A percentile compares a stretch with the other conserved stretches of the same genome.
phyloP scores from a whole-genome alignment of 345 rosid species.

The Eucalyptus sp. region DNA sequence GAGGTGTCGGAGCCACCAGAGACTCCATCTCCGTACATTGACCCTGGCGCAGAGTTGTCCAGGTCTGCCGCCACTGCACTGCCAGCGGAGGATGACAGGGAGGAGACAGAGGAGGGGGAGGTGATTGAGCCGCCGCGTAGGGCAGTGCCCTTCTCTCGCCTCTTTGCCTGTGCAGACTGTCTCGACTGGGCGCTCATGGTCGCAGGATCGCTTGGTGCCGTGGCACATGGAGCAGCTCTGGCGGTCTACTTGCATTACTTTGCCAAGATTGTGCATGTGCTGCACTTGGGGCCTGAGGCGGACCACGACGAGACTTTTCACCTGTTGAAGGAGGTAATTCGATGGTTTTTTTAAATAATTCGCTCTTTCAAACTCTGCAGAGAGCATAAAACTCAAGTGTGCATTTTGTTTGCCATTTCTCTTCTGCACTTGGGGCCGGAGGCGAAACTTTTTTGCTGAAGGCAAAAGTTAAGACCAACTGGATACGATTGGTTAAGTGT shows the following conservation, averaged over 20 bases:
- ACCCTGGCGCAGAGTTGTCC: conserved; percentile 46
- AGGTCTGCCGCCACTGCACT: conserved; percentile 26
- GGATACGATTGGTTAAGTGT: background rate
- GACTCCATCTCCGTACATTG: conserved; percentile 89
- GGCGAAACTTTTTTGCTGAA: too few species aligned
- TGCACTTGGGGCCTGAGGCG: conserved; percentile 6
- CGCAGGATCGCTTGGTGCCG: conserved; percentile 86
- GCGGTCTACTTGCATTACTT: conserved; percentile 92
- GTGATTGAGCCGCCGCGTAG: conserved; percentile 91
- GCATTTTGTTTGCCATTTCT: too few species aligned
- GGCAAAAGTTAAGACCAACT: background rate
- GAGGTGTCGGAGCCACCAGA: conserved; percentile 99
- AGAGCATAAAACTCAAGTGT: too few species aligned
- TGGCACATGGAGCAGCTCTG: conserved; percentile 88
- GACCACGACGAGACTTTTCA: conserved; percentile 26
- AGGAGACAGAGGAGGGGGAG: conserved; percentile 33
- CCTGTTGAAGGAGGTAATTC: conserved; percentile 55
- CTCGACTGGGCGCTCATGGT: conserved; percentile 92
- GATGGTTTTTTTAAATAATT: background rate
- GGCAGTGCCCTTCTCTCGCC: conserved; percentile 76
- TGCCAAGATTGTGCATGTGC: conserved; percentile 68
- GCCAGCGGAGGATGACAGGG: conserved; percentile 12
- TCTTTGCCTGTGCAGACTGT: conserved; percentile 78
- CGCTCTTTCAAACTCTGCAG: background rate
- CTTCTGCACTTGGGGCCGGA: too few species aligned